Base-by-base conservation (phyloP, 2,329 filamentous ascomycete genomes). In the Curvularia sp. region DNA sequence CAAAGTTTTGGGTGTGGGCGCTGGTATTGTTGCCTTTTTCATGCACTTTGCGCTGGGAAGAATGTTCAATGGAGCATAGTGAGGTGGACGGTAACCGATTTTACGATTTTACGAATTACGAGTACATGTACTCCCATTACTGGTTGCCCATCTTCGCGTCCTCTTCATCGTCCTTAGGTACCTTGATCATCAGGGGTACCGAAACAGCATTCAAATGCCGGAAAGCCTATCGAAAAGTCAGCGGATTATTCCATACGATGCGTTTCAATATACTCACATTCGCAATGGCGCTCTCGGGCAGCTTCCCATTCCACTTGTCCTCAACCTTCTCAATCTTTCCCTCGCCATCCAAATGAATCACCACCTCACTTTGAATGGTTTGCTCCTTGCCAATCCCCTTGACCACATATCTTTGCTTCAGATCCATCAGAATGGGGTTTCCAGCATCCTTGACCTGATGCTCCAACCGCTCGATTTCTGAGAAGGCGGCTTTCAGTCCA, bases 341-440 rank as follows among this genome's bases (percentile, higher is more conserved):
- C 47, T 71, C 64, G 8, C 64, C 69, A 60, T 78, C 77, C 8
- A 78, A 74, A 63, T 80, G 76, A 51, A 86, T 83, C 49, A 79
- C 78, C 28, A 86, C 74, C 41, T 80, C 74, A 59, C 79, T 82
- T 34, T 78, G 71, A 49, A 86, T 82, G 5, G 75, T 78, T 69
- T 84, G 78, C 70, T 85, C 83, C 62, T 78, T 82, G 0, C 77
- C 76, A 41, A 86, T 74, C 0, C 82, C 83, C 73, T 85, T 86
- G 57, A 86, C 73, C 5, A 80, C 79, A 71, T 86, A 86, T 50
- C 79, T 72, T 1, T 80, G 83, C 70, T 81, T 82, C 59, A 86
- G 48, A 43, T 86, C 79, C 67, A 89, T 75, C 57, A 80, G 74
- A 39, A 89, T 87, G 0, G 87, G 86, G 63, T 89, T 87, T 1